A percentile compares a stretch with the other conserved stretches of the same genome.
Evolutionary conservation across 2,329 filamentous ascomycete genomes (phyloP).

Genomic region (Grosmannia huntii): DNA sequence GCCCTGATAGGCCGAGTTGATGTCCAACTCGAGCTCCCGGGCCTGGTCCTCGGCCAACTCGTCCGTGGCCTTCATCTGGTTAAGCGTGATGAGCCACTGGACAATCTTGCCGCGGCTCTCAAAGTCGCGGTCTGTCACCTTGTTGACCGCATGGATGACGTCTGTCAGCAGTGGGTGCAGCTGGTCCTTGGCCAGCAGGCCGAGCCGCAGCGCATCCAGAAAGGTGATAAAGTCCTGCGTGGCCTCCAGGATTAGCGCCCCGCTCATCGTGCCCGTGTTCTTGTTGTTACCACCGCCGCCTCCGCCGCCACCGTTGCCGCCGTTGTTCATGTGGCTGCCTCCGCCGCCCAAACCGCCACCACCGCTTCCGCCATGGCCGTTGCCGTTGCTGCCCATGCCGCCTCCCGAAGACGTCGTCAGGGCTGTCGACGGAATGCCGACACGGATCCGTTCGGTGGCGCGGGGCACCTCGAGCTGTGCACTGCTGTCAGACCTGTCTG

Average conservation of each 20-base stretch:
- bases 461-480: conserved; percentile 80
- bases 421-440: conserved; percentile 83
- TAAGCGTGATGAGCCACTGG: conserved; percentile 92
- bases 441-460: conserved; percentile 81
- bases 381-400: conserved; percentile 24
- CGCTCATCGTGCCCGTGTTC: conserved; percentile 33
- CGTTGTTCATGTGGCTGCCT: conserved; percentile 39
- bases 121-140: conserved; percentile 90
- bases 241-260: conserved; percentile 68
- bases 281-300: conserved; percentile 29
- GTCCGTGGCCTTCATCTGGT: conserved; percentile 94
- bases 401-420: conserved; percentile 32
- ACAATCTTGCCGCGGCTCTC: conserved; percentile 95
- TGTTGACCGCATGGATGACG: conserved; percentile 93
- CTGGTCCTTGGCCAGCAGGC: conserved; percentile 86
- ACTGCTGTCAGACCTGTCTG: not conserved
- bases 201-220: conserved; percentile 84
- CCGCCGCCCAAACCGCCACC: conserved; percentile 33
- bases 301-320: conserved; percentile 46
- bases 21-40: conserved; percentile 81
- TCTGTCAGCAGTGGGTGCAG: conserved; percentile 91
- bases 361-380: conserved; percentile 26
- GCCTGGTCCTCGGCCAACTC: conserved; percentile 80
- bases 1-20: conserved; percentile 85
- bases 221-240: conserved; percentile 99